phyloP scores from a whole-genome alignment of 768 basidiomycete species.

The Auricularia sp. region DNA sequence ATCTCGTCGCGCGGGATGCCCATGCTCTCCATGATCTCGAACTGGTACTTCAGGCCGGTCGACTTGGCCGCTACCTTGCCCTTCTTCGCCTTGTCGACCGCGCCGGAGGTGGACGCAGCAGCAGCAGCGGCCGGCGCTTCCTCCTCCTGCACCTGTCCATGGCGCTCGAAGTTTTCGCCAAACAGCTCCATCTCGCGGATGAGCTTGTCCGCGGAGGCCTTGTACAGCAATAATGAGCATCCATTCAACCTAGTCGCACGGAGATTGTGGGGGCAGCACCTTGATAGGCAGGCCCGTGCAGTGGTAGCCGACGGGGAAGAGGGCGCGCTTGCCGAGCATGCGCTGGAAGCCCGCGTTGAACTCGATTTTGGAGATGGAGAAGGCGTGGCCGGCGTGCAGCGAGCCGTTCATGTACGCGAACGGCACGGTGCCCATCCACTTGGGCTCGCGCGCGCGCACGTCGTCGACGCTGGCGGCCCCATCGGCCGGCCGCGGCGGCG shows the following conservation, averaged over 20 bases:
- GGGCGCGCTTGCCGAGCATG: constrained; percentile 84
- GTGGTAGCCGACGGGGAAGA: constrained; percentile 98
- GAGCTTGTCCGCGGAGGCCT: constrained; percentile 97
- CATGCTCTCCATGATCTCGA: constrained; percentile 97
- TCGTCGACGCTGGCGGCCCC: constrained; percentile 51
- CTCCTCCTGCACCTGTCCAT: constrained; percentile 33
- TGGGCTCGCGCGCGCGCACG: constrained; percentile 65
- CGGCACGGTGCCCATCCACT: constrained; percentile 97
- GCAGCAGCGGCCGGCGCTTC: constrained; percentile 35
- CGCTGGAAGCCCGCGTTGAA: constrained; percentile 93
- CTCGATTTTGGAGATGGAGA: constrained; percentile 97
- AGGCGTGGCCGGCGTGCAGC: constrained; percentile 93
- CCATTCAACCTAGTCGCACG: no score
- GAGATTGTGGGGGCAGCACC: constrained; percentile 30
- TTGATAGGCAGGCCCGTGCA: constrained; percentile 99
- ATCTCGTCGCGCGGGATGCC: constrained; percentile 81
- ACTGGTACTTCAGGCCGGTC: constrained; percentile 91
- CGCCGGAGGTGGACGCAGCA: constrained; percentile 31
- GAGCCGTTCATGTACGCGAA: constrained; percentile 99
- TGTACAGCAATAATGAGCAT: not conserved
- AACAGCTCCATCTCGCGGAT: constrained; percentile 96
- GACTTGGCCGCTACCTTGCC: constrained; percentile 90
- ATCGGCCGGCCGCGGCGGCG: constrained; percentile 60
- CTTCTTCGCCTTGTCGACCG: constrained; percentile 80
- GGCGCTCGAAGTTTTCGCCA: constrained; percentile 78